Evolutionary conservation across 495 filamentous ascomycete species (phyloP).

Genomic region (Oidiodendron maius): DNA sequence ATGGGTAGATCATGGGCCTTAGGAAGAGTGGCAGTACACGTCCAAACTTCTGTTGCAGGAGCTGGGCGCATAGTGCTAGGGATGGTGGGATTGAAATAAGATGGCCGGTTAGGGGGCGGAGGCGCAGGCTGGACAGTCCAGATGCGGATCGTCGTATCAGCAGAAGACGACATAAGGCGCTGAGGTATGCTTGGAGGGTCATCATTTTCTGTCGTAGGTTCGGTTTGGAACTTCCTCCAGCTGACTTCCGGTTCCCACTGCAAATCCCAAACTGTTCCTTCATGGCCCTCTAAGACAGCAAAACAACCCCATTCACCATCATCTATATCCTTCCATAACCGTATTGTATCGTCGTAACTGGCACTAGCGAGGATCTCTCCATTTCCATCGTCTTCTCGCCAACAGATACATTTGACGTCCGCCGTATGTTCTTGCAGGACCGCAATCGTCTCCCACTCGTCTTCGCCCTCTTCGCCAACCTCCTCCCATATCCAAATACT

Average conservation of each 20-base stretch:
- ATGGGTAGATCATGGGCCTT: conserved; percentile 69
- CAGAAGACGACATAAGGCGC: conserved; percentile 69
- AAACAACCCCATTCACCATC: conserved; percentile 89
- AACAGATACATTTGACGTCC: conserved; percentile 89
- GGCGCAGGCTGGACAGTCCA: conserved; percentile 53
- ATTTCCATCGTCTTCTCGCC: conserved; percentile 68
- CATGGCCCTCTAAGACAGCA: conserved; percentile 71
- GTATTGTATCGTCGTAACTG: conserved; percentile 87
- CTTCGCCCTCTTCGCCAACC: conserved; percentile 44
- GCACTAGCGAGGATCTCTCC: conserved; percentile 70
- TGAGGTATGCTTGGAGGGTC: conserved; percentile 30
- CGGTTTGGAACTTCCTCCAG: conserved; percentile 14
- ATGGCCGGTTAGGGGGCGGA: conserved; percentile 22
- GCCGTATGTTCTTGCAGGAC: conserved; percentile 90
- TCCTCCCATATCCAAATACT: conserved; percentile 99
- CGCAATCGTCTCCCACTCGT: conserved; percentile 32
- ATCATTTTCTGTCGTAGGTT: not conserved
- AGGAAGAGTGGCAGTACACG: conserved; percentile 64
- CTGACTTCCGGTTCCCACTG: conserved; percentile 63
- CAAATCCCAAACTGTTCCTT: conserved; percentile 79
- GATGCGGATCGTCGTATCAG: conserved; percentile 69
- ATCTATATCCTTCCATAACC: conserved; percentile 79
- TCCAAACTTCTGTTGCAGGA: conserved; percentile 73
- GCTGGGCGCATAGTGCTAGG: conserved; percentile 77
- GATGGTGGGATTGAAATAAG: conserved; percentile 38